A percentile compares a stretch with the other conserved stretches of the same genome.
These are phyloP conservation scores for Xylariomycetidae sp. DNA, from an alignment of 2,329 filamentous ascomycete genomes.

Conservation along the genomic window DNA sequence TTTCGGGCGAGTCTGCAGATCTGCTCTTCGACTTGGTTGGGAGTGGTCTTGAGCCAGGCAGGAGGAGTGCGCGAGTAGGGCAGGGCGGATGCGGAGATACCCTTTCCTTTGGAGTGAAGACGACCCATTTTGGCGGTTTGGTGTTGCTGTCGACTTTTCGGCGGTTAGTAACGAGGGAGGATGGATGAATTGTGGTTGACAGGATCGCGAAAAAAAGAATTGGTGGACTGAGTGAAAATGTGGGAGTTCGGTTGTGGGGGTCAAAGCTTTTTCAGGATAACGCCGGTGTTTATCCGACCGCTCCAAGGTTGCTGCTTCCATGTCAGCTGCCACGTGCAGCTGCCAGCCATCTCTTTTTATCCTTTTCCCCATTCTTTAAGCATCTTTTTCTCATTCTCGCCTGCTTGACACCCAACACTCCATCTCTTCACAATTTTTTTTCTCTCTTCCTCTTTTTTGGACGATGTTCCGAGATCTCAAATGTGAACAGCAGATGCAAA, in stretches of 20 bases:
- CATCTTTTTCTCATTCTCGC: too few species aligned
- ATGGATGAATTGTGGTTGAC: slow-evolving; percentile 1
- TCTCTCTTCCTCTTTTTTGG: too few species aligned
- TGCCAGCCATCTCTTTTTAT: too few species aligned
- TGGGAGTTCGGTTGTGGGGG: slow-evolving; percentile 7
- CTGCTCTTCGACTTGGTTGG: slow-evolving; percentile 97
- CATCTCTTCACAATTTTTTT: too few species aligned
- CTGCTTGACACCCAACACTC: too few species aligned
- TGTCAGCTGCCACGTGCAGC: too few species aligned
- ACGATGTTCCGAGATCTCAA: too few species aligned
- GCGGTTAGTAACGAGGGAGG: slow-evolving; percentile 6
- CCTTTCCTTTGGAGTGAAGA: slow-evolving; percentile 99
- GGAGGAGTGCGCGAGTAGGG: slow-evolving; percentile 94
- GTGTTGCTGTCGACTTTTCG: slow-evolving; percentile 29
- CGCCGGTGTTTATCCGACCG: neutral
- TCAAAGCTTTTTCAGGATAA: slow-evolving; percentile 7
- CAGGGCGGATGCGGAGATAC: slow-evolving; percentile 91
- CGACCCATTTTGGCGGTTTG: slow-evolving; percentile 74
- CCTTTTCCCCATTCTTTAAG: too few species aligned
- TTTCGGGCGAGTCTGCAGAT: slow-evolving; percentile 99
- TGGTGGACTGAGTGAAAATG: too few species aligned
- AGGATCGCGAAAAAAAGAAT: too few species aligned
- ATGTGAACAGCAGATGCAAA: too few species aligned
- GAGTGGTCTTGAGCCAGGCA: slow-evolving; percentile 97
- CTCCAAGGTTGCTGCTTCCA: too few species aligned